Evolutionary conservation across 352 stramenopile species (phyloP).

Genomic region (Phytopythium litorale): DNA sequence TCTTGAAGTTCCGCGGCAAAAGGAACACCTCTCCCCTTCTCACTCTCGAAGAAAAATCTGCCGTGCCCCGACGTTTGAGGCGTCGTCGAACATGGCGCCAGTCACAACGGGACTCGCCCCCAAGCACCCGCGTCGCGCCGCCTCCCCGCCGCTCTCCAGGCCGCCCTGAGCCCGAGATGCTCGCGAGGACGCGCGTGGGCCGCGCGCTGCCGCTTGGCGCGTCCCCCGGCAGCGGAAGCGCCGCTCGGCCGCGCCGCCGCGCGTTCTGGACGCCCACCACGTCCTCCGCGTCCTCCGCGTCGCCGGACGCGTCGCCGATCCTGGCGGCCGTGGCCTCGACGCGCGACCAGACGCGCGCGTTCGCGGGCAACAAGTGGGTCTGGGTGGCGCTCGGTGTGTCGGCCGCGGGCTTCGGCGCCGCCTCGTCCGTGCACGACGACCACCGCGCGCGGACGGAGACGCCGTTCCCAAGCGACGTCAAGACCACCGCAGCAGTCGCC

Average conservation of each 20-base stretch:
- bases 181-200: conserved; percentile 1
- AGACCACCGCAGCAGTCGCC: background rate
- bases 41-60: conserved; percentile 1
- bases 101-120: background rate
- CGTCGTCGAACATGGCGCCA: background rate
- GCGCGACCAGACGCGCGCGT: background rate
- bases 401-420: conserved; percentile 12
- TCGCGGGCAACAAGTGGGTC: conserved; percentile 6
- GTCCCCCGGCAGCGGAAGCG: background rate
- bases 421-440: conserved; percentile 5
- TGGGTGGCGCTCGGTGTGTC: conserved; percentile 16
- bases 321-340: conserved; percentile 4
- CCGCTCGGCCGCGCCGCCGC: background rate
- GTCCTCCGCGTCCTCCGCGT: background rate
- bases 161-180: background rate
- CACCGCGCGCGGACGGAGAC: conserved; percentile 3
- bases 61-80: background rate
- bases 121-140: background rate
- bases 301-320: conserved; percentile 3
- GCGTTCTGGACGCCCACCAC: conserved; percentile 4
- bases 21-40: conserved; percentile 1
- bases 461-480: background rate
- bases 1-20: background rate
- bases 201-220: background rate
- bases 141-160: background rate